Evolutionary conservation across 1,284 basidiomycete genomes (phyloP).

Genomic region (Ustilago xerochloae): DNA sequence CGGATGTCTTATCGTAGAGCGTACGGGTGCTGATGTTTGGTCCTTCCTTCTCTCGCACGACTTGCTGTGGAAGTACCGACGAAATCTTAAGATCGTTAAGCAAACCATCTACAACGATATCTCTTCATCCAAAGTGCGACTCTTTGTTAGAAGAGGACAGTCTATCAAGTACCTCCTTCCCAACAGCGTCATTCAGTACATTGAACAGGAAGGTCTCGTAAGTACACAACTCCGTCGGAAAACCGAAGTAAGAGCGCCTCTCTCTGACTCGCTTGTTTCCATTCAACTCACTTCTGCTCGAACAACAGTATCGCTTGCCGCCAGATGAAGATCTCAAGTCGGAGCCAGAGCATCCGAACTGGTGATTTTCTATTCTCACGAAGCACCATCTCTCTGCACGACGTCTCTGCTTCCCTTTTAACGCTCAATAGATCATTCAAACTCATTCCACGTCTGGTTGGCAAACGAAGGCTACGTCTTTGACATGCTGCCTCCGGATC

Average conservation of each 20-base stretch:
- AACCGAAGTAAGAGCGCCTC: background rate
- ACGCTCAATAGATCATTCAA: no score
- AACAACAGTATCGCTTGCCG: conserved; percentile 32
- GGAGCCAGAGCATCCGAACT: conserved; percentile 40
- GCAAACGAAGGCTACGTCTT: no score
- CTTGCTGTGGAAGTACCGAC: conserved; percentile 73
- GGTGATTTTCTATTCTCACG: conserved; percentile 11
- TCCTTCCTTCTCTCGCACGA: conserved; percentile 73
- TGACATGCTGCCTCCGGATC: no score
- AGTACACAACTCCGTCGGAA: background rate
- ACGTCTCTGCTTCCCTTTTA: no score
- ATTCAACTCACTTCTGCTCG: no score
- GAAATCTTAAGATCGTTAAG: conserved; percentile 85
- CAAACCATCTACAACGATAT: conserved; percentile 99
- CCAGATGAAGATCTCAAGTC: conserved; percentile 38
- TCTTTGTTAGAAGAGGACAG: conserved; percentile 91
- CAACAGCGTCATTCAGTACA: conserved; percentile 91
- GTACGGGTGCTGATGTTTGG: conserved; percentile 89
- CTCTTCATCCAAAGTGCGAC: conserved; percentile 72
- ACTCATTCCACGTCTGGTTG: no score
- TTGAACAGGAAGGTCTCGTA: conserved; percentile 78
- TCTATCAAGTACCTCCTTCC: conserved; percentile 94
- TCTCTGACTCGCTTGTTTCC: background rate
- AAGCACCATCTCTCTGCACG: no score
- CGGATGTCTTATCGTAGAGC: conserved; percentile 93